Evolutionary conservation across 257 asterid genomes (phyloP), one percentile per base, ranked within the genome.

Genomic region (Paraleonurus japonicus): DNA sequence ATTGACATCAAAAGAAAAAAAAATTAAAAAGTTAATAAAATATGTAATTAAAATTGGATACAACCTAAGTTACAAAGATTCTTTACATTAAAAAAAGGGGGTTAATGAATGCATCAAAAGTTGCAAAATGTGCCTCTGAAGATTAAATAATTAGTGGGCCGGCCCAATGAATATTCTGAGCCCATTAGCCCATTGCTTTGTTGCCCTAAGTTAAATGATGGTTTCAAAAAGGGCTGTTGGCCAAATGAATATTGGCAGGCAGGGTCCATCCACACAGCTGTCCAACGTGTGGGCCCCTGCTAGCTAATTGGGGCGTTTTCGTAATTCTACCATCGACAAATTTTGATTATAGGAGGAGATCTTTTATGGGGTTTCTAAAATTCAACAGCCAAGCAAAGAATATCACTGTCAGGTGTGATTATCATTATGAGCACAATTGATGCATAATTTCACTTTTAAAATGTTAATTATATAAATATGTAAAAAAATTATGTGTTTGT

Each of bases 341-440:
- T 19, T 72, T 66, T 30, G 61, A 67, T 26, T 67, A 22, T n/a
- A n/a, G n/a, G 4, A n/a, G 33, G 45, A 65, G 27, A 43, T 45
- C 15, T 64, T 35, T 73, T 74, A 26, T 43, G 61, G 61, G 67
- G 74, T 70, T 61, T 50, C 61, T 20, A 73, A 69, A 74, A 57
- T 77, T 32, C 63, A 76, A 69, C 75, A 9, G 68, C 54, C 79
- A 80, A 80, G 77, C 75, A 73, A 80, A 62, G 76, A 61, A 75
- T 75, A 76, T 70, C 62, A 54, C 12, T 69, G 67, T 54, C 55
- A 17, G 74, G 16, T 13, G 19, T 45, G 8, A 30, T 67, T 27
- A 15, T 68, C 33, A 68, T 72, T 61, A 67, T 67, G 78, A 55
- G n/a, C 5, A 33, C 32, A 70, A 61, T 48, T n/a, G 58, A 30